These are phyloP conservation scores for Lolium multiflorum DNA, from an alignment of 176 grass and related monocot genomes.

Conservation along the genomic window DNA sequence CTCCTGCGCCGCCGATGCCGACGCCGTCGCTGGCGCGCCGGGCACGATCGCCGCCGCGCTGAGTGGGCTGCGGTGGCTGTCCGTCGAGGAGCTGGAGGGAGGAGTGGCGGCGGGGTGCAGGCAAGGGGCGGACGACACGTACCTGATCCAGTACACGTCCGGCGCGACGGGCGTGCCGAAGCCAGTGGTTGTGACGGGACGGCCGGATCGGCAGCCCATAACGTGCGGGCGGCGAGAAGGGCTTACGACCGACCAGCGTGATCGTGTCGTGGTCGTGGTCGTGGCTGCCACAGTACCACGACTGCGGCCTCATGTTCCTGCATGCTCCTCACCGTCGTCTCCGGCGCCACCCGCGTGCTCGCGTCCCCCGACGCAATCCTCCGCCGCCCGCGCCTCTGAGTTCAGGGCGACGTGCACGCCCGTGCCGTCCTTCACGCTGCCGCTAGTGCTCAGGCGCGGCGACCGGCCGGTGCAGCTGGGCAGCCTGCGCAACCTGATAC, in stretches of 20 bases:
- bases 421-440: conserved; percentile 59
- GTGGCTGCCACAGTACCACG: conserved; percentile 72
- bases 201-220: conserved; percentile 56
- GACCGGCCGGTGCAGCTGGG: conserved; percentile 37
- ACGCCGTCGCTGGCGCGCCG: not conserved
- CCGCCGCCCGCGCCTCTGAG: conserved; percentile 54
- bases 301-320: conserved; percentile 75
- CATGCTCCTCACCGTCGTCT: conserved; percentile 58
- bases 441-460: conserved; percentile 49
- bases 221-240: conserved; percentile 56
- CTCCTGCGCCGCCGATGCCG: conserved; percentile 53
- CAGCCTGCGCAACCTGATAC: conserved; percentile 64
- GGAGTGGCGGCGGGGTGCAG: conserved; percentile 12
- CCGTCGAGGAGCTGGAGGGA: conserved; percentile 47
- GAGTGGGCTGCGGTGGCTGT: conserved; percentile 40
- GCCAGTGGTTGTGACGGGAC: conserved; percentile 58
- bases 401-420: conserved; percentile 66
- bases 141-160: conserved; percentile 75
- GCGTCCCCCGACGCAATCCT: conserved; percentile 50
- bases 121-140: conserved; percentile 14
- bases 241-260: conserved; percentile 58
- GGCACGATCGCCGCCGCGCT: conserved; percentile 16
- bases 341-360: conserved; percentile 57
- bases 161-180: conserved; percentile 60
- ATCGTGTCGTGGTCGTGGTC: conserved; percentile 40